Evolutionary conservation across 192 early-diverging fungal species (phyloP).

Genomic region (Coemansia sp.): DNA sequence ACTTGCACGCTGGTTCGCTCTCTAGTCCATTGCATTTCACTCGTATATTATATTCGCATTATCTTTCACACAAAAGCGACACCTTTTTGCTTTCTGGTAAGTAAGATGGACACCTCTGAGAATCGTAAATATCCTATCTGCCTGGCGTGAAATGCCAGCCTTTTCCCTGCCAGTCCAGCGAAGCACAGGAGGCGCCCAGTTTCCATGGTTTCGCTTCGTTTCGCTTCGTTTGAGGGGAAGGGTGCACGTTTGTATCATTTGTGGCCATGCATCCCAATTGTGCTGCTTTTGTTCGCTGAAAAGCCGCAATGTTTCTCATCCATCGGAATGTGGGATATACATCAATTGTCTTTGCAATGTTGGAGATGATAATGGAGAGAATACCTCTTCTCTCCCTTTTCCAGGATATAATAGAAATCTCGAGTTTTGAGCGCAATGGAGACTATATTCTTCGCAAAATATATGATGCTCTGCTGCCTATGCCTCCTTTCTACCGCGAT

Average conservation of each 20-base stretch:
- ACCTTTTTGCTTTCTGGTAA: constrained; percentile 4
- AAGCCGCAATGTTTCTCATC: neutral
- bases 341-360: neutral
- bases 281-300: neutral
- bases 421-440: neutral
- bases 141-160: too few species aligned
- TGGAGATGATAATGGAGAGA: neutral
- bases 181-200: too few species aligned
- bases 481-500: neutral
- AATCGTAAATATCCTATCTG: neutral
- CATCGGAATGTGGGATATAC: neutral
- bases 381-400: too few species aligned
- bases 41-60: neutral
- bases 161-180: too few species aligned
- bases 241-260: neutral
- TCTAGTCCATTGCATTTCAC: neutral
- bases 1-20: neutral
- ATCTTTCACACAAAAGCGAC: neutral
- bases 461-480: neutral
- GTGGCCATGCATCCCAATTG: neutral
- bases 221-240: neutral
- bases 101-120: neutral
- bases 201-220: neutral
- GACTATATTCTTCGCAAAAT: neutral
- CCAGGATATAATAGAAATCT: neutral